phyloP scores from a whole-genome alignment of 257 asterid genomes.

The Misopates orontium region DNA sequence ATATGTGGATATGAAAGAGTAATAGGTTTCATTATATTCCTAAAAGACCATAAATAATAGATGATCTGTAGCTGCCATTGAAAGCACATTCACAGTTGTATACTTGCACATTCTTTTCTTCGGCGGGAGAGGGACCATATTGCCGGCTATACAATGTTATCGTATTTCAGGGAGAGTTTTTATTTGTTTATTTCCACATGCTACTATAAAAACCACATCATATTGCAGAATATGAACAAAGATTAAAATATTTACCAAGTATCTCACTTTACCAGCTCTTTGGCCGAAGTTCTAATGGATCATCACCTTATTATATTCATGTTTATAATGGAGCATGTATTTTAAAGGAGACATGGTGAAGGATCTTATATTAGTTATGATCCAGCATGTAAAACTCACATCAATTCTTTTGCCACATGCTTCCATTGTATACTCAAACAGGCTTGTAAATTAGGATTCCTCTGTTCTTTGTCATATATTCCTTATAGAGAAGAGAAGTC shows the following conservation, averaged over 20 bases:
- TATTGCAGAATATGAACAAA: not conserved
- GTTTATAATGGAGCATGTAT: not conserved
- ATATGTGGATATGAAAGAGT: no score
- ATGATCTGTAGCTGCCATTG: no score
- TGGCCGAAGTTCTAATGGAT: no score
- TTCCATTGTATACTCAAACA: not conserved
- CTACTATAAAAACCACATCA: not conserved
- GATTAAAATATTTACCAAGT: not conserved
- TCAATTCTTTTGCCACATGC: constrained; percentile 2
- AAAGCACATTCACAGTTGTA: no score
- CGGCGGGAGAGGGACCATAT: no score
- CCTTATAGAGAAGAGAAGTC: not conserved
- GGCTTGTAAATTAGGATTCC: constrained; percentile 4
- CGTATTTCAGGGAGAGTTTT: no score
- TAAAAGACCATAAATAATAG: no score
- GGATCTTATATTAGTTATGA: not conserved
- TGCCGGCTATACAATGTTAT: no score
- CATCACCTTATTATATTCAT: no score
- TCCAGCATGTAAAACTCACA: no score
- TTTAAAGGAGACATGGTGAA: not conserved
- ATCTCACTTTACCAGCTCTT: constrained; percentile 10
- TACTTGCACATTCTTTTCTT: no score
- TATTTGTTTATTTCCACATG: not conserved
- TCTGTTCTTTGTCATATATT: not conserved
- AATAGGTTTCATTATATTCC: no score